Base-by-base conservation (phyloP, 179 eudicot species). In the Nepenthes alata region DNA sequence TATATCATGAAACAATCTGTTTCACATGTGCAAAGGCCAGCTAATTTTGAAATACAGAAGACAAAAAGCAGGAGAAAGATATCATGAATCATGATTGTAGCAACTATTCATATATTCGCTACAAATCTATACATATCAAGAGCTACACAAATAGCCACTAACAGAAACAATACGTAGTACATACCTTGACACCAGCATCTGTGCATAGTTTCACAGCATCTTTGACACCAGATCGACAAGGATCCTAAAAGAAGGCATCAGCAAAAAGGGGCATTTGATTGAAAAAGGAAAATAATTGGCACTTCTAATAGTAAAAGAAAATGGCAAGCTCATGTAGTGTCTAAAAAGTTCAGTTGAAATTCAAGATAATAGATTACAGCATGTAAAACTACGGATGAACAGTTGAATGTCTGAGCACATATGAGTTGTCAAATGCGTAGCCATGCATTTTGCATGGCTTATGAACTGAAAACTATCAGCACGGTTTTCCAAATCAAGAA, bases 141-240 rank as follows among this genome's bases (percentile, higher is more conserved):
- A 25, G 25, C 25, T 25, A 25, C 25, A 25, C 25, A 25, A 0
- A 25, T 25, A 25, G 25, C 25, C 25, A 25, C 25, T 25, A 25
- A 25, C 25, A 25, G 25, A 25, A 11, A 53, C 6, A 0, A 7
- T 10, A 37, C 5, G 38, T 34, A 57, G 2, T 35, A 57, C 39
- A 34, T 80, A 91, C 97, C 98, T 86, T 83, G 48, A 91, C 95
- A 65, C 98, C 98, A 62, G 98, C 91, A 59, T 79, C 75, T 55
- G 74, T 66, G 59, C 96, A 91, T 12, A 86, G 56, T 67, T 76
- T 75, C 62, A 91, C 98, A 44, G 98, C 96, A 52, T 86, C 89
- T 76, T 70, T 82, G 59, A 89, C 98, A 67, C 96, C 96, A 36
- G 96, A 86, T 14, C 96, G 89, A 63, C 98, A 89, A 67, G 98